These are phyloP conservation scores for Tausonia pullulans DNA, from an alignment of 1,284 basidiomycete species.

Conservation along the genomic window DNA sequence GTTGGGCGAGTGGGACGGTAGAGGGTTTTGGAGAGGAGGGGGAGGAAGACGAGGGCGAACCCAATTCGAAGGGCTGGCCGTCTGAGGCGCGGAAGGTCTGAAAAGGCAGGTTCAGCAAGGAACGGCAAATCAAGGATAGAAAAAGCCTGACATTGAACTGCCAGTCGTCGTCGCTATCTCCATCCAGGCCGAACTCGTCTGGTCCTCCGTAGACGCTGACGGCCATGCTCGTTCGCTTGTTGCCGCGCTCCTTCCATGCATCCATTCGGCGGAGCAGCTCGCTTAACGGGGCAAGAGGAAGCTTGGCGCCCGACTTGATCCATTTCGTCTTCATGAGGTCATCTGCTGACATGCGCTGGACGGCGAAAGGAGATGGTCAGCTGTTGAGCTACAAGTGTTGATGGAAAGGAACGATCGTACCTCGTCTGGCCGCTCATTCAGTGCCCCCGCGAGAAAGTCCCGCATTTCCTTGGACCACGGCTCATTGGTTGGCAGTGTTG, in stretches of 20 bases:
- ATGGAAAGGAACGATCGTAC: constrained; percentile 38
- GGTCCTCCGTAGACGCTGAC: constrained; percentile 33
- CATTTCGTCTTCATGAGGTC: constrained; percentile 85
- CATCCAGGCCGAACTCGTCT: constrained; percentile 18
- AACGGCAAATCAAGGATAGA: neutral
- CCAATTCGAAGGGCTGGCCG: neutral
- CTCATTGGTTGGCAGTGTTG: constrained; percentile 63
- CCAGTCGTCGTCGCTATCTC: constrained; percentile 31
- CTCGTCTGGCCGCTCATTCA: constrained; percentile 70
- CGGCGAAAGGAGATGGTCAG: neutral
- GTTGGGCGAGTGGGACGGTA: constrained; percentile 1
- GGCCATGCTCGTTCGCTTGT: constrained; percentile 66
- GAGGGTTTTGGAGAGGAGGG: constrained; percentile 2
- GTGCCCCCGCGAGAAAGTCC: constrained; percentile 75
- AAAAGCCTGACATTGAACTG: constrained; percentile 27
- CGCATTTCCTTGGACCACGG: constrained; percentile 68
- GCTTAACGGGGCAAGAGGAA: constrained; percentile 58
- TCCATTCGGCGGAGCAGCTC: constrained; percentile 71
- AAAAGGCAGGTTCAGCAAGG: neutral
- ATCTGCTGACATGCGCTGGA: constrained; percentile 73
- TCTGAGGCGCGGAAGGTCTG: constrained; percentile 10
- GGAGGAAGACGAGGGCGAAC: neutral
- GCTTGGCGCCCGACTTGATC: constrained; percentile 69
- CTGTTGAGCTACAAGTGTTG: neutral
- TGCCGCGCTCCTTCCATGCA: constrained; percentile 65